A percentile compares a stretch with the other conserved stretches of the same genome.
Conservation (phyloP, 176 grass and related monocot species). For the Aegilops bicornis region DNA sequence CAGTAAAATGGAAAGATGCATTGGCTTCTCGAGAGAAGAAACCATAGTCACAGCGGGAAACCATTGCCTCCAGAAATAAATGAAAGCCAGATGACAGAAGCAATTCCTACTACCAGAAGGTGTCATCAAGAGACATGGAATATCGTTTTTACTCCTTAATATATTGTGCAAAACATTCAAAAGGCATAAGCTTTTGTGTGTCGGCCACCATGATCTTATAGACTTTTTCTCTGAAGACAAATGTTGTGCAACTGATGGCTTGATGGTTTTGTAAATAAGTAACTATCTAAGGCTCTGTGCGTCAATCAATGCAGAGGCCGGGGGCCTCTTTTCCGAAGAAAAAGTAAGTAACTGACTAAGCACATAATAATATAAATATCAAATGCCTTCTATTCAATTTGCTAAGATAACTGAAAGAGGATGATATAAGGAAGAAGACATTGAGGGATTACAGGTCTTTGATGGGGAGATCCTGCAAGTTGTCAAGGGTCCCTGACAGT, state of each 20-base stretch:
- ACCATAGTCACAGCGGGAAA: background rate
- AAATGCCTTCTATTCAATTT: background rate
- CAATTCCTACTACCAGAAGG: background rate
- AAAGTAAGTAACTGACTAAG: constrained; percentile 12
- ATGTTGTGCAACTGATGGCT: constrained; percentile 18
- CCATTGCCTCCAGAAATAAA: background rate
- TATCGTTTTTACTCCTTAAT: background rate
- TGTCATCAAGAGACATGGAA: background rate
- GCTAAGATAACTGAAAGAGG: background rate
- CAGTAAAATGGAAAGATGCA: background rate
- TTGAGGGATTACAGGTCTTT: constrained; percentile 69
- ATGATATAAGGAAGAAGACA: background rate
- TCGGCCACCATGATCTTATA: background rate
- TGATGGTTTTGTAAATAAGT: background rate
- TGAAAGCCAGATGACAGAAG: background rate
- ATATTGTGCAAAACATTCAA: background rate
- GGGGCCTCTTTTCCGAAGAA: background rate
- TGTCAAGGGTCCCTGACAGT: constrained; percentile 68
- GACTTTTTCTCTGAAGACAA: constrained; percentile 19
- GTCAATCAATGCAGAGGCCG: background rate
- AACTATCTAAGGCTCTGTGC: background rate
- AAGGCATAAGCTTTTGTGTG: constrained; percentile 4
- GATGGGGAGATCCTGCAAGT: constrained; percentile 78
- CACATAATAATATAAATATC: constrained; percentile 5
- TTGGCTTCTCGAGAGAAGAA: constrained; percentile 4